These are phyloP conservation scores for Candida manassasensis DNA, from an alignment of 805 yeast species.

Conservation along the genomic window DNA sequence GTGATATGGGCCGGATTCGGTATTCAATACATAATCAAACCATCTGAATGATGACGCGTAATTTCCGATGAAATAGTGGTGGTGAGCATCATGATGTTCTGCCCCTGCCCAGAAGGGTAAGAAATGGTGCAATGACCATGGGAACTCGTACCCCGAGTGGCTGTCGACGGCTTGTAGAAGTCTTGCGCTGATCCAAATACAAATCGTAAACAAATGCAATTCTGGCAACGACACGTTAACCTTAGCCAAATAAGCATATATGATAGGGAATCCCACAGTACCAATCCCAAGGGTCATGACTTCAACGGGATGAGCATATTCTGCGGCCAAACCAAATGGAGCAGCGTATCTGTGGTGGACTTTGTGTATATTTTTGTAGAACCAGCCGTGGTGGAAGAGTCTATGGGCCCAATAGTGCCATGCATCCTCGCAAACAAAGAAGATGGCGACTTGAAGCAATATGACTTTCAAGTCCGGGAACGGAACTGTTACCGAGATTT, in stretches of 20 bases:
- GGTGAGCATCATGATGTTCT: conserved; percentile 96
- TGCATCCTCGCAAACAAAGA: conserved; percentile 84
- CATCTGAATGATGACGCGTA: conserved; percentile 93
- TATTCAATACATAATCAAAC: conserved; percentile 86
- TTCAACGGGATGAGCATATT: conserved; percentile 95
- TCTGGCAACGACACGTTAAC: conserved; percentile 29
- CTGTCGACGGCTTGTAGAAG: conserved; percentile 96
- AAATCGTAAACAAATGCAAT: conserved; percentile 85
- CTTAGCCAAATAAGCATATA: conserved; percentile 72
- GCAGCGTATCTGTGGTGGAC: conserved; percentile 98
- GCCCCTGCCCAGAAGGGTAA: conserved; percentile 98
- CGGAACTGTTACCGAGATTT: conserved; percentile 76
- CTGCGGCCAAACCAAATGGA: conserved; percentile 96
- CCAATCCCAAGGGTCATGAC: conserved; percentile 89
- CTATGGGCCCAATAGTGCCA: conserved; percentile 99
- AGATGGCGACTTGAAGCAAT: conserved; percentile 61
- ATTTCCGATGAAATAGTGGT: conserved; percentile 92
- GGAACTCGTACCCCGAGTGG: conserved; percentile 97
- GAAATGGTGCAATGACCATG: conserved; percentile 90
- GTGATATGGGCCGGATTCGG: conserved; percentile 87
- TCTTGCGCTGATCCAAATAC: conserved; percentile 82
- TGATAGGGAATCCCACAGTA: conserved; percentile 91
- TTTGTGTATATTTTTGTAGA: conserved; percentile 91
- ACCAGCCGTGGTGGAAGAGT: conserved; percentile 78
- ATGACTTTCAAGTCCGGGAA: conserved; percentile 68